Evolutionary conservation across 192 early-diverging fungal genomes (phyloP).

Genomic region (Rhizophagus prolifer): DNA sequence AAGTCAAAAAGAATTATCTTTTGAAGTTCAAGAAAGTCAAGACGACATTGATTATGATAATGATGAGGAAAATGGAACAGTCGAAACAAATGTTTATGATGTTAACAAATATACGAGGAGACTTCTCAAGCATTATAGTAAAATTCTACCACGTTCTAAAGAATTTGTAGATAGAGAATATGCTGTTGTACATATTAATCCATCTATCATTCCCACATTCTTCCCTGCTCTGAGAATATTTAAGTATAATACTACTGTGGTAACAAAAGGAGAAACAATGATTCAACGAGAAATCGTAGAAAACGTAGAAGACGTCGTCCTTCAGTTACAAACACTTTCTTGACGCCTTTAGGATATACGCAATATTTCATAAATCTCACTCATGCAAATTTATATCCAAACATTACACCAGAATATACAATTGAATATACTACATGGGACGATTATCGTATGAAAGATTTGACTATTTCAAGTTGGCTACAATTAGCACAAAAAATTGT

Average conservation of each 20-base stretch:
- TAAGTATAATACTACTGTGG: conserved; percentile 39
- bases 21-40: conserved; percentile 23
- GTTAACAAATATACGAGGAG: conserved; percentile 27
- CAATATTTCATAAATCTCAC: conserved; percentile 48
- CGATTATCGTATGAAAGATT: conserved; percentile 47
- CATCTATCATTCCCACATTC: conserved; percentile 58
- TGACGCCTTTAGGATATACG: conserved; percentile 39
- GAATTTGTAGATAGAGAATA: background rate
- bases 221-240: conserved; percentile 53
- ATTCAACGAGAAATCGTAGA: background rate
- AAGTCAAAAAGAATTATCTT: no score
- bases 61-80: background rate
- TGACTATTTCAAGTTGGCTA: conserved; percentile 47
- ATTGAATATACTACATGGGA: conserved; percentile 52
- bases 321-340: conserved; percentile 34
- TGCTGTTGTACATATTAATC: conserved; percentile 47
- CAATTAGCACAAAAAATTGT: conserved; percentile 41
- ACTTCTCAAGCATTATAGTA: conserved; percentile 37
- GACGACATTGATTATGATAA: conserved; percentile 30
- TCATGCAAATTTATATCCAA: conserved; percentile 32
- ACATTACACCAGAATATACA: conserved; percentile 35
- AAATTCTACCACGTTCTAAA: conserved; percentile 21
- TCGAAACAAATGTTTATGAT: background rate
- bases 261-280: background rate
- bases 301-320: background rate